Percentiles rank a stretch among this genome's conserved stretches.
These are phyloP conservation scores for Hygrophorus pudorinus DNA, from an alignment of 768 basidiomycete genomes.

Conservation along the genomic window DNA sequence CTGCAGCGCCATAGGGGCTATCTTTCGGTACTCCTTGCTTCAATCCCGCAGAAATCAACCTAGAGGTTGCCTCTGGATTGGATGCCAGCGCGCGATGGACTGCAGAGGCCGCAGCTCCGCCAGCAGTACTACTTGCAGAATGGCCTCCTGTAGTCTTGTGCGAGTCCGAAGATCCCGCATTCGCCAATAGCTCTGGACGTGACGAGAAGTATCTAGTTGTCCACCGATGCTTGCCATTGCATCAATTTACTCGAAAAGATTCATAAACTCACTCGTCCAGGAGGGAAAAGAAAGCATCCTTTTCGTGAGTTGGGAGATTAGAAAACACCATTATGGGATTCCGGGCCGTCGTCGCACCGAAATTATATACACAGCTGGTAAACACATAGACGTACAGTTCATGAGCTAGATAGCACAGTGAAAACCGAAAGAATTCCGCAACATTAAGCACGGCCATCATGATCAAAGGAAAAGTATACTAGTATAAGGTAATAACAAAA, in stretches of 20 bases:
- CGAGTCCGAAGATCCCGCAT: too few relatives aligned
- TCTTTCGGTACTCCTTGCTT: slow-evolving; percentile 25
- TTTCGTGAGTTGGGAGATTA: slow-evolving; percentile 55
- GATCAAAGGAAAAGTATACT: slow-evolving; percentile 9
- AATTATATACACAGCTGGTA: slow-evolving; percentile 1
- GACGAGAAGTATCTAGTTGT: slow-evolving; percentile 57
- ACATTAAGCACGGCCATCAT: slow-evolving; percentile 10
- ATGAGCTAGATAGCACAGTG: not conserved
- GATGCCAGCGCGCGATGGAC: slow-evolving; percentile 34
- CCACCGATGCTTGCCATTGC: not conserved
- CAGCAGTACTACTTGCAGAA: slow-evolving; percentile 19
- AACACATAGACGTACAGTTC: too few relatives aligned
- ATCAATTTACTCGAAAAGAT: not conserved
- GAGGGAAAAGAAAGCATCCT: slow-evolving; percentile 73
- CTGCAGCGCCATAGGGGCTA: slow-evolving; percentile 26
- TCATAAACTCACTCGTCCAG: slow-evolving; percentile 58
- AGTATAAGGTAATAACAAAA: slow-evolving; percentile 9
- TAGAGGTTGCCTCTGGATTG: slow-evolving; percentile 32
- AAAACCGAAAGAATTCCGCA: slow-evolving; percentile 11
- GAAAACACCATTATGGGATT: slow-evolving; percentile 53
- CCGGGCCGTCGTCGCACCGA: not conserved
- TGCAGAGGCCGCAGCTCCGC: slow-evolving; percentile 27
- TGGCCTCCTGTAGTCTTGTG: slow-evolving; percentile 12
- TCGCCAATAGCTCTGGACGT: slow-evolving; percentile 55
- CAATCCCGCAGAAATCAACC: slow-evolving; percentile 31